These are phyloP conservation scores for Saturnispora bothae DNA, from an alignment of 805 yeast genomes.

Conservation along the genomic window DNA sequence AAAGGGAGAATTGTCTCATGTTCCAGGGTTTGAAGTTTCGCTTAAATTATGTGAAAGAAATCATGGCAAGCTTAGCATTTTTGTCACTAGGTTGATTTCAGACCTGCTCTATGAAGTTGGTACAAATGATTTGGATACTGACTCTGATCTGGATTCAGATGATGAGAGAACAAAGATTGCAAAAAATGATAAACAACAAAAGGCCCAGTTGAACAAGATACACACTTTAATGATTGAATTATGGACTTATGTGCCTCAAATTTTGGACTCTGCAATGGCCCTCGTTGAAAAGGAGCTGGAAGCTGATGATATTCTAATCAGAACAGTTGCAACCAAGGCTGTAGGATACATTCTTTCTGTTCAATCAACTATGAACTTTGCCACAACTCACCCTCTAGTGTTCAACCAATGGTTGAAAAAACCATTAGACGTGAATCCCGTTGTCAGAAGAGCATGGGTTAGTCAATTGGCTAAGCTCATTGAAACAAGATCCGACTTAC, in stretches of 20 bases:
- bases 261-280: conserved; percentile 64
- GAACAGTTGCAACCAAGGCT: conserved; percentile 62
- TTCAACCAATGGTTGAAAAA: conserved; percentile 70
- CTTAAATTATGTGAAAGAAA: conserved; percentile 59
- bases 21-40: conserved; percentile 58
- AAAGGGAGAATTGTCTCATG: conserved; percentile 19
- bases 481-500: conserved; percentile 32
- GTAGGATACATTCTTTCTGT: conserved; percentile 54
- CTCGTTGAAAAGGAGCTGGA: conserved; percentile 69
- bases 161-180: conserved; percentile 3
- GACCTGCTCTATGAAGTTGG: conserved; percentile 54
- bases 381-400: conserved; percentile 43
- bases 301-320: conserved; percentile 53
- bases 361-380: conserved; percentile 44
- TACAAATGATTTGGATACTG: conserved; percentile 14
- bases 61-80: conserved; percentile 63
- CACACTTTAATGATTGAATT: conserved; percentile 55
- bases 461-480: conserved; percentile 44
- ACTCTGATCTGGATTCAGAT: conserved; percentile 5
- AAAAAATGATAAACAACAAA: conserved; percentile 5
- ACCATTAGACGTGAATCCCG: conserved; percentile 54
- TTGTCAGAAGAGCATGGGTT: conserved; percentile 63
- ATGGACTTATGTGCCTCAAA: conserved; percentile 73
- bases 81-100: conserved; percentile 68
- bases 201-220: conserved; percentile 43